Evolutionary conservation across 169 alveolate genomes (phyloP), one percentile per base, ranked within the genome.

Genomic region (Plasmodium billcollinsi): DNA sequence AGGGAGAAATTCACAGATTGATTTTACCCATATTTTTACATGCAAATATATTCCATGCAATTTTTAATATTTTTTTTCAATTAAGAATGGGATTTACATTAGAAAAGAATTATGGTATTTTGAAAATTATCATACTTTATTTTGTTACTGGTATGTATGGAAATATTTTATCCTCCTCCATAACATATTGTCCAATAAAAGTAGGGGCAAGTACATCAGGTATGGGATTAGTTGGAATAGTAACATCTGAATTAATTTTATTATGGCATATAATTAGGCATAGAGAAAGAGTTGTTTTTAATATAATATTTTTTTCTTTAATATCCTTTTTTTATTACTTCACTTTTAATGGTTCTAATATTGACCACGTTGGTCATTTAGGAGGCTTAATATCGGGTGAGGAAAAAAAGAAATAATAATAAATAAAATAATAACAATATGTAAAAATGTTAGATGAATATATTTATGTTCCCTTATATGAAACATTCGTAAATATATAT

Each of bases 141-240:
- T 93, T 94, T 73, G 67, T 91, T 33, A 63, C 96, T 20, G 97
- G 96, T 20, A 70, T 95, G 21, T 85, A 88, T 71, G 97, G 97
- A 54, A 94, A 94, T 62, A 71, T 95, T 7, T 86, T 95, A 67
- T 95, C 97, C 14, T 94, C 95, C 11, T 92, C 96, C 7, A 89
- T 94, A 20, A 65, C 95, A 33, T 94, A 92, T 62, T 93, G 97
- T 66, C 66, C 95, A 1, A 92, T 93, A 45, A 94, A 94, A 65
- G 97, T 95, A 33, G 97, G 97, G 12, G 97, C 97, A 20, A 94
- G 96, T 90, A 95, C 97, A 21, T 93, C 97, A 26, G 97, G 97
- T 24, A 94, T 95, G 92, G 97, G 97, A 18, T 66, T 95, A 74
- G 90, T 95, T 21, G 97, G 97, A 9, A 88, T 93, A 26, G 96